phyloP scores from a whole-genome alignment of 2,329 filamentous ascomycete genomes.

The Dactylellina drechsleri region DNA sequence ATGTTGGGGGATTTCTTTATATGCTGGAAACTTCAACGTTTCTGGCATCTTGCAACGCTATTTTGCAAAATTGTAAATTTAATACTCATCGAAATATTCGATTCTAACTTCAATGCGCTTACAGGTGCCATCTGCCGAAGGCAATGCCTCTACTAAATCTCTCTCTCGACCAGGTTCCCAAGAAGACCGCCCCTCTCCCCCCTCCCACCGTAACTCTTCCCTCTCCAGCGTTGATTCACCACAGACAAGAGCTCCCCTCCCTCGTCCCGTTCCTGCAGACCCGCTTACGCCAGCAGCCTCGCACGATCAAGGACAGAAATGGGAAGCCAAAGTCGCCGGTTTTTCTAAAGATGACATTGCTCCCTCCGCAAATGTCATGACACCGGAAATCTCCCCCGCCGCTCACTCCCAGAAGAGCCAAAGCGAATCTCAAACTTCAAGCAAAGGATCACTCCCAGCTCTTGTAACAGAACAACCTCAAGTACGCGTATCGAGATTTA shows the following conservation, averaged over 20 bases:
- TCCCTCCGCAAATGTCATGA: constrained; percentile 68
- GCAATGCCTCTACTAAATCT: constrained; percentile 31
- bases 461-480: constrained; percentile 23
- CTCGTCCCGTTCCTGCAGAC: constrained; percentile 46
- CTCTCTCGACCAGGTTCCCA: constrained; percentile 43
- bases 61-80: background rate
- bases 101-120: constrained; percentile 1
- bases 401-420: constrained; percentile 64
- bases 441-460: constrained; percentile 37
- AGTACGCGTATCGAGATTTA: constrained; percentile 64
- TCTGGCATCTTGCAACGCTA: too few relatives aligned
- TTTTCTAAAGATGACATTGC: constrained; percentile 28
- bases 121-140: constrained; percentile 41
- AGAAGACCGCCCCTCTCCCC: constrained; percentile 21
- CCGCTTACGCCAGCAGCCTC: constrained; percentile 54
- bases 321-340: constrained; percentile 29
- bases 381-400: constrained; percentile 75
- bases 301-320: constrained; percentile 52
- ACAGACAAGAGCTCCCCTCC: constrained; percentile 42
- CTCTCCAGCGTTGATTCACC: constrained; percentile 41
- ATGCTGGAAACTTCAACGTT: background rate
- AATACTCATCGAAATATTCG: background rate
- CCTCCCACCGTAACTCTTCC: constrained; percentile 33
- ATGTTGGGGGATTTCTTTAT: background rate
- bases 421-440: constrained; percentile 58